Percentiles rank a stretch among this genome's conserved stretches.
Evolutionary conservation across 352 stramenopile genomes (phyloP).

Genomic region (Thraustochytrium sp.): DNA sequence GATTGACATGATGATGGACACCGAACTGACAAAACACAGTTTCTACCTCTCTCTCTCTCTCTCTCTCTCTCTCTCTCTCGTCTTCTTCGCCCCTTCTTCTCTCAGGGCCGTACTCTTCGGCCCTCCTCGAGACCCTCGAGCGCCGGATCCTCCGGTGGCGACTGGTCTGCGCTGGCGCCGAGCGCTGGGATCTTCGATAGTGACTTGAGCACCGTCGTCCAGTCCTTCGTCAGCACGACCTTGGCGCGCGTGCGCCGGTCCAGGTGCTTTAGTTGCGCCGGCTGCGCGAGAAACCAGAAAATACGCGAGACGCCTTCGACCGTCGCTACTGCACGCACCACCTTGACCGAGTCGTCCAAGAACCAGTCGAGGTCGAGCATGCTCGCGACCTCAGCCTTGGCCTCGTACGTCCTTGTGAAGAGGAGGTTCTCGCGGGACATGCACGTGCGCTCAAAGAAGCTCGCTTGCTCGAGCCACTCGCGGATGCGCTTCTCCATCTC

Average conservation of each 20-base stretch:
- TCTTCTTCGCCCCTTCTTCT: no score
- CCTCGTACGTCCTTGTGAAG: background rate
- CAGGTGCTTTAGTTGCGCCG: background rate
- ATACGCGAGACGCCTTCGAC: background rate
- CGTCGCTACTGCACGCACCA: background rate
- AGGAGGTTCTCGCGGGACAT: background rate
- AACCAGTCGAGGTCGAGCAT: background rate
- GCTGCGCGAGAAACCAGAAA: background rate
- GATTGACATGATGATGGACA: no score
- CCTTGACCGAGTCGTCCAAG: background rate
- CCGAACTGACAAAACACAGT: no score
- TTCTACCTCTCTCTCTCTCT: no score
- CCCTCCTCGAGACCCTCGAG: no score
- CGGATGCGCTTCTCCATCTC: constrained; percentile 2
- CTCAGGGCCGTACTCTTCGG: no score
- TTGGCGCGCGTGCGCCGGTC: background rate
- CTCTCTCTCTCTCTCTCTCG: no score
- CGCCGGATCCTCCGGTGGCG: no score
- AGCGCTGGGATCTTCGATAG: background rate
- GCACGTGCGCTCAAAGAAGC: background rate
- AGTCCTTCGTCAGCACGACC: background rate
- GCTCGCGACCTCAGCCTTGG: background rate
- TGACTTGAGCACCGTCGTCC: background rate
- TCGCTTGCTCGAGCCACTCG: background rate
- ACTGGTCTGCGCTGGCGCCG: background rate